A percentile compares a stretch with the other conserved stretches of the same genome.
Conservation (phyloP, 2,329 filamentous ascomycete genomes). For the Apiospora phragmitis region DNA sequence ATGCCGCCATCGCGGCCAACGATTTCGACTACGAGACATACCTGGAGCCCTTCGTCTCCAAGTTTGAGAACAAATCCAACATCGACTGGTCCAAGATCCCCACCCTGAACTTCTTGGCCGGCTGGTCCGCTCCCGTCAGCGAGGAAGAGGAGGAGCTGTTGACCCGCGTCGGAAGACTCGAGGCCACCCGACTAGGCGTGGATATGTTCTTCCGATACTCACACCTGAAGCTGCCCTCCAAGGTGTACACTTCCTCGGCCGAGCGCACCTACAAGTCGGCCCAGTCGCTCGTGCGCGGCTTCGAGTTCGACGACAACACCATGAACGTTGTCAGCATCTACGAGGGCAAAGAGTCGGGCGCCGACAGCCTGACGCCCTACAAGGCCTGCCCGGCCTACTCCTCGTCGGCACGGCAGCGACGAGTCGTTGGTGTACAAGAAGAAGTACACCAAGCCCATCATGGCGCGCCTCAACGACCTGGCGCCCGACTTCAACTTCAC, state of each 20-base stretch:
- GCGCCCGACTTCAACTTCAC: constrained; percentile 65
- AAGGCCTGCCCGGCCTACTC: constrained; percentile 65
- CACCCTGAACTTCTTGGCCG: constrained; percentile 54
- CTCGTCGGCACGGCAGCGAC: constrained; percentile 54
- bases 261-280: constrained; percentile 62
- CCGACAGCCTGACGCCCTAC: constrained; percentile 63
- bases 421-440: constrained; percentile 52
- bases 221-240: constrained; percentile 49
- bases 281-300: constrained; percentile 56
- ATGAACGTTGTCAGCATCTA: constrained; percentile 57
- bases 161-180: constrained; percentile 60
- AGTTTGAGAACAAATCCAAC: constrained; percentile 56
- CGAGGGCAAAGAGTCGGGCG: constrained; percentile 58
- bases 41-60: constrained; percentile 56
- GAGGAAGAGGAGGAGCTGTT: constrained; percentile 58
- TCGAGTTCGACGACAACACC: constrained; percentile 51
- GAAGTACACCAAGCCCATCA: constrained; percentile 60
- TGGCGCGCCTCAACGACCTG: constrained; percentile 53
- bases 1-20: constrained; percentile 61
- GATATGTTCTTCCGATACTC: constrained; percentile 61
- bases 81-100: constrained; percentile 59
- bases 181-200: constrained; percentile 60
- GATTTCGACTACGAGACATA: constrained; percentile 60
- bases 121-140: constrained; percentile 59
- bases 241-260: constrained; percentile 63